Evolutionary conservation across 73 alveolate genomes (phyloP), one percentile per base, ranked within the genome.

Genomic region (Symbiodinium natans): DNA sequence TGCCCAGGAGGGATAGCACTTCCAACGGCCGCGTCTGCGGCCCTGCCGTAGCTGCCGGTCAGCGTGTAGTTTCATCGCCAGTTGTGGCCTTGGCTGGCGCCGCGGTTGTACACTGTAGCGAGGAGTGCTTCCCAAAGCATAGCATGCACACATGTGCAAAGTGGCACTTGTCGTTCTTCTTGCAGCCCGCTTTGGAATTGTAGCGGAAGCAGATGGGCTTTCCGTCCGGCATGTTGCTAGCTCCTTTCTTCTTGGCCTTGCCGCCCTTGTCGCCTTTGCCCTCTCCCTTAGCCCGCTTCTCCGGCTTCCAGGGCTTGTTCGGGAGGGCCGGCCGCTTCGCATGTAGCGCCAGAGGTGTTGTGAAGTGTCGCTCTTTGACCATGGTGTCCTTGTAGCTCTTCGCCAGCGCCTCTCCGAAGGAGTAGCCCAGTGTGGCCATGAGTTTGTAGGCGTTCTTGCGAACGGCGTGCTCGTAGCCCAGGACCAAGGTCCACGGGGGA

Each of bases 351-450:
- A 86, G n/a, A 0, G 93, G 93, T 0, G 93, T 86, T 3, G 42
- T 36, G 27, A 86, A 86, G 40, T 86, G n/a, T 52, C 93, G 25
- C 82, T 86, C 93, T 29, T 86, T 86, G 23, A 17, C 29, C 11
- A 40, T 33, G 2, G 93, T 34, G 36, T 52, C 82, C 40, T 34
- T 31, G 83, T 82, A 86, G 2, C 83, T 82, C 54, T 19, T 29
- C 39, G 21, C 3, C 25, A 86, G 19, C 8, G 93, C 82, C 10
- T 0, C 56, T 33, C 36, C 36, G 0, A 31, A 19, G 40, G 59
- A 1, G 2, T 2, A 15, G 29, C 40, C 41, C 41, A 52, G 83
- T 27, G 19, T 3, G 29, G n/a, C 31, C 39, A 36, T 21, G 33
- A 9, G 29, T 40, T 11, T 5, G 4, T 0, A 6, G 2, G 93